A percentile compares a stretch with the other conserved stretches of the same genome.
Evolutionary conservation across 306 rosid species (phyloP).

Genomic region (Malus orientalis): DNA sequence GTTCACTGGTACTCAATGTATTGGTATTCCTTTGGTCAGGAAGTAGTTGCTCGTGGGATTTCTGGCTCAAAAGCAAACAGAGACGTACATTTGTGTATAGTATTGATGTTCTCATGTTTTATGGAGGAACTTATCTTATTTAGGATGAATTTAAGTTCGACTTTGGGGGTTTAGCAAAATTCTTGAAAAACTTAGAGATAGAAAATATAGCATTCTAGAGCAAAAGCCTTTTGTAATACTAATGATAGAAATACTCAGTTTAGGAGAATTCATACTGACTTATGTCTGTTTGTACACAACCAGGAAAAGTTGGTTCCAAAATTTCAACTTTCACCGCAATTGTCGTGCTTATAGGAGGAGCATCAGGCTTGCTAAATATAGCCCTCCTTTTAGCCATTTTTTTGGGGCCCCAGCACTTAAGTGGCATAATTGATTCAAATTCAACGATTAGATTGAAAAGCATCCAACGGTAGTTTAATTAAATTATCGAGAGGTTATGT

Average conservation of each 20-base stretch:
- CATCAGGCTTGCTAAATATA: too few relatives aligned
- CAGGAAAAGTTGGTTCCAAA: neutral
- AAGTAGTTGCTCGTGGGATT: neutral
- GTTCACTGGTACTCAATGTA: neutral
- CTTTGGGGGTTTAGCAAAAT: too few relatives aligned
- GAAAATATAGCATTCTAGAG: neutral
- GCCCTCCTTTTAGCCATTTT: too few relatives aligned
- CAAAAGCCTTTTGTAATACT: neutral
- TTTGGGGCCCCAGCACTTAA: fast-evolving
- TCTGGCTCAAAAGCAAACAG: neutral
- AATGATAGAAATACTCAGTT: neutral
- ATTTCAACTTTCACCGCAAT: neutral
- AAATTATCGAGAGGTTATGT: too few relatives aligned
- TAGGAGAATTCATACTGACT: neutral
- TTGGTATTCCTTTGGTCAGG: neutral
- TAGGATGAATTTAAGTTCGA: neutral
- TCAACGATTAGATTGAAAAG: too few relatives aligned
- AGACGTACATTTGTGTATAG: neutral
- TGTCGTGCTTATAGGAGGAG: neutral
- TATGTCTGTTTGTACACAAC: neutral
- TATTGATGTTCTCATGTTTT: neutral
- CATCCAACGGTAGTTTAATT: too few relatives aligned
- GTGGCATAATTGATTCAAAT: too few relatives aligned
- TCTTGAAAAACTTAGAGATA: too few relatives aligned
- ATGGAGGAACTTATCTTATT: neutral